phyloP scores from a whole-genome alignment of 2,329 filamentous ascomycete species.

The Tolypocladium inflatum region DNA sequence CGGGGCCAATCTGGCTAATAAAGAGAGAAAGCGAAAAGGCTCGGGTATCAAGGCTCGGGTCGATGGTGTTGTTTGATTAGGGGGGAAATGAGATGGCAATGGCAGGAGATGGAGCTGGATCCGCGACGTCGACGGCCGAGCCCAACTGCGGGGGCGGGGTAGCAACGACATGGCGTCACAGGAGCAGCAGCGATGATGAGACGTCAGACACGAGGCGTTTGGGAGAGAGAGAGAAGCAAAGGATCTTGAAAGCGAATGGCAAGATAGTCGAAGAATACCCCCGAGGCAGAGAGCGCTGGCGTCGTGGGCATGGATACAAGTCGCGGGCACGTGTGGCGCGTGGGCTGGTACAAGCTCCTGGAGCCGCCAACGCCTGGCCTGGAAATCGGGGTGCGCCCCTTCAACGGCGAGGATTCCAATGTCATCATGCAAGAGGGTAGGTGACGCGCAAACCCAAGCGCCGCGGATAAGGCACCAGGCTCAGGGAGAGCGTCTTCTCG shows the following conservation, averaged over 20 bases:
- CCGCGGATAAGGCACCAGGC: neutral
- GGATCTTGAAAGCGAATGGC: neutral
- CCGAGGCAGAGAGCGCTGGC: too few species aligned
- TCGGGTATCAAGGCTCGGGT: neutral
- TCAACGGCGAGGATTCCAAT: neutral
- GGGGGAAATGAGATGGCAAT: neutral
- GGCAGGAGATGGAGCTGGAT: neutral
- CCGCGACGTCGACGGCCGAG: neutral
- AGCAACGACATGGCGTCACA: neutral
- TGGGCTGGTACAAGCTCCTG: too few species aligned
- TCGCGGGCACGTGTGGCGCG: too few species aligned
- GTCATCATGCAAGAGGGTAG: neutral
- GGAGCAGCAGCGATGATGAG: neutral
- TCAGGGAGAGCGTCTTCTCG: neutral
- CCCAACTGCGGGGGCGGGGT: constrained; percentile 9
- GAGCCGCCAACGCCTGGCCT: neutral
- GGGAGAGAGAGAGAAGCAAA: neutral
- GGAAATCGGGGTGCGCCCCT: neutral
- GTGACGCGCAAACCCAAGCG: neutral
- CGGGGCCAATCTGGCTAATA: neutral
- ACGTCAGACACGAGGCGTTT: neutral
- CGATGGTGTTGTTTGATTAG: neutral
- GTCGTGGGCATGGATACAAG: too few species aligned
- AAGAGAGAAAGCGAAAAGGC: neutral
- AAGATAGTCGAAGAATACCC: too few species aligned